Conservation (phyloP, 2,329 filamentous ascomycete genomes). For the Lachnellula willkommii region DNA sequence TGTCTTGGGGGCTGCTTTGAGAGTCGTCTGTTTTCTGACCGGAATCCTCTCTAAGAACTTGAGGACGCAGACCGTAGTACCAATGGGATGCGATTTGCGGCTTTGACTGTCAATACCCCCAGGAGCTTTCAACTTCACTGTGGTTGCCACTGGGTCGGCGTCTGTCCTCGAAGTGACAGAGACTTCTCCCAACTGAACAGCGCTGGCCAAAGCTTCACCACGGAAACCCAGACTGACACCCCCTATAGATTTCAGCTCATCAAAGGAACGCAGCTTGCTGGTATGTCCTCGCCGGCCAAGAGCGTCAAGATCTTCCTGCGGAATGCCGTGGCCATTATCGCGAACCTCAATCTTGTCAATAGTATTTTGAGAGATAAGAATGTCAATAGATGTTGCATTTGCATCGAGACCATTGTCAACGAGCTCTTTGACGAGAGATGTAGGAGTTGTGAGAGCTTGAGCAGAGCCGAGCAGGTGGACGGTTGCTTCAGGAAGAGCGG, state of each 20-base stretch:
- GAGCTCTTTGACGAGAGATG: constrained; percentile 67
- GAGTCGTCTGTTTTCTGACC: constrained; percentile 54
- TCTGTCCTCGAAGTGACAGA: constrained; percentile 59
- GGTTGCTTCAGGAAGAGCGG: constrained; percentile 43
- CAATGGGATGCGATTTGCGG: constrained; percentile 50
- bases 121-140: constrained; percentile 39
- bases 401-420: constrained; percentile 74
- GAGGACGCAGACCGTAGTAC: constrained; percentile 60
- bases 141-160: constrained; percentile 53
- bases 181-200: constrained; percentile 55
- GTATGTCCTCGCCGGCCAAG: constrained; percentile 66
- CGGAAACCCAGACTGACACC: constrained; percentile 66
- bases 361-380: constrained; percentile 60
- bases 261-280: constrained; percentile 63
- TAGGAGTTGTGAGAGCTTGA: constrained; percentile 54
- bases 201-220: constrained; percentile 66
- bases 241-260: constrained; percentile 54
- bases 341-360: constrained; percentile 64
- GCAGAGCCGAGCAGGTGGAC: constrained; percentile 56
- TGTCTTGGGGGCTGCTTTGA: constrained; percentile 53
- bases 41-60: constrained; percentile 57
- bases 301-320: constrained; percentile 52
- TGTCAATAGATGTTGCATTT: constrained; percentile 58
- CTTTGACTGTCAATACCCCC: constrained; percentile 36
- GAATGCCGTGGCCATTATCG: constrained; percentile 70